Evolutionary conservation across 805 yeast genomes (phyloP), one percentile per base, ranked within the genome.

Genomic region (Metschnikowia borealis): DNA sequence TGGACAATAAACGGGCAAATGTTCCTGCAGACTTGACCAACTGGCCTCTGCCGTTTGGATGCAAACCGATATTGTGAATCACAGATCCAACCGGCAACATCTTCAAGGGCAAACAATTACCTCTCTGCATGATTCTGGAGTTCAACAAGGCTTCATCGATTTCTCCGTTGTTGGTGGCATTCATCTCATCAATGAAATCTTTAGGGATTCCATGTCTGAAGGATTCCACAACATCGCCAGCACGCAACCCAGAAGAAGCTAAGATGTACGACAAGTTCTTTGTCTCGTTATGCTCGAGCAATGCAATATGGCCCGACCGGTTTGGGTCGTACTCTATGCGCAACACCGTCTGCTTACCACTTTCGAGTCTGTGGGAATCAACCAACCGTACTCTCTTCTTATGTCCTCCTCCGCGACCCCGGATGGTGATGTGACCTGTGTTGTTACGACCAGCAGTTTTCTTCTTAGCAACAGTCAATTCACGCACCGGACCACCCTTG

Each of bases 341-440:
- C 55, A 83, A 72, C 20, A 94, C 97, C 32, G 80, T 78, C 60
- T 89, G 94, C 40, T 77, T 79, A 26, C 97, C 98, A 1, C 83
- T 70, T 3, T 66, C 78, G 37, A 66, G 61, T 63, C 99, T 80
- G 59, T 75, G 71, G 62, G 84, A 84, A 69, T 94, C 99, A 20
- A 94, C 78, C 33, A 88, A 67, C 61, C 99, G 81, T 37, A 88
- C 78, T 69, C 99, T 82, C 63, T 92, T 84, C 68, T 87, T 88
- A 67, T 87, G 94, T 34, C 98, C 98, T 62, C 99, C 99, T 66
- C 98, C 99, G 68, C 95, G 83, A 68, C 94, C 97, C 65, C 99
- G 82, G 43, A 89, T 86, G 4, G 96, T 89, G 61, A 94, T 89
- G 58, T 81, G 79, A 58, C 99, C 99, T 3, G 86, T 75, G 68